These are phyloP conservation scores for Penicillium concentricum DNA, from an alignment of 2,329 filamentous ascomycete species.

Conservation along the genomic window DNA sequence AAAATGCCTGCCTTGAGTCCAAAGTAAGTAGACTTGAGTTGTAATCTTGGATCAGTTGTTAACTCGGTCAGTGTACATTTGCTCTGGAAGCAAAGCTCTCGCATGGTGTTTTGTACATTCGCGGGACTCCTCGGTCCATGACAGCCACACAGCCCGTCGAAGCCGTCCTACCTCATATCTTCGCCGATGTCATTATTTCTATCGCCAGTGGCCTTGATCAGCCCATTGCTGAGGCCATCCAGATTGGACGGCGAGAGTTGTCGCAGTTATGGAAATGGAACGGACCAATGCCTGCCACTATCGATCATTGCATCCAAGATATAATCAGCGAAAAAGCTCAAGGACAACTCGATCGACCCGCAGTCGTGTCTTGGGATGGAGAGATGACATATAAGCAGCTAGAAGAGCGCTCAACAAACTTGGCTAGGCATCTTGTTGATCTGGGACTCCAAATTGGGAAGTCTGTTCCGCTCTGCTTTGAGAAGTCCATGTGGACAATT, in stretches of 20 bases:
- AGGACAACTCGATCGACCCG: not conserved
- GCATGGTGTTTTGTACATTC: not conserved
- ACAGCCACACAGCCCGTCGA: conserved; percentile 1
- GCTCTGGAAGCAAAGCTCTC: not conserved
- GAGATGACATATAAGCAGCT: conserved; percentile 7
- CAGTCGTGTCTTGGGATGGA: conserved; percentile 12
- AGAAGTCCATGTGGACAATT: conserved; percentile 10
- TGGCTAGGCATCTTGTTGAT: conserved; percentile 24
- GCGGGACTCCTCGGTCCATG: not conserved
- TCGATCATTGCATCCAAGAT: conserved; percentile 1
- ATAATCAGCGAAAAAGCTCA: not conserved
- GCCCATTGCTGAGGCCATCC: not conserved
- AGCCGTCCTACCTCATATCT: not conserved
- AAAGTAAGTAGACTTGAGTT: not conserved
- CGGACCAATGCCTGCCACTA: not conserved
- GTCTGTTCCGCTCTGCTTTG: conserved; percentile 8
- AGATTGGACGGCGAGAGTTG: not conserved
- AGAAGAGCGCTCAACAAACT: conserved; percentile 26
- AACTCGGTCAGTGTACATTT: not conserved
- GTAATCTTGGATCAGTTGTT: not conserved
- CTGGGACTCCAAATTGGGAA: conserved; percentile 24
- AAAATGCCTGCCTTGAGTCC: not conserved
- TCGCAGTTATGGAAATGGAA: conserved; percentile 3
- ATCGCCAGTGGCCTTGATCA: not conserved
- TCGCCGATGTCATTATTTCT: not conserved